phyloP scores from a whole-genome alignment of 345 rosid species.

The Gynandropsis gynandra region DNA sequence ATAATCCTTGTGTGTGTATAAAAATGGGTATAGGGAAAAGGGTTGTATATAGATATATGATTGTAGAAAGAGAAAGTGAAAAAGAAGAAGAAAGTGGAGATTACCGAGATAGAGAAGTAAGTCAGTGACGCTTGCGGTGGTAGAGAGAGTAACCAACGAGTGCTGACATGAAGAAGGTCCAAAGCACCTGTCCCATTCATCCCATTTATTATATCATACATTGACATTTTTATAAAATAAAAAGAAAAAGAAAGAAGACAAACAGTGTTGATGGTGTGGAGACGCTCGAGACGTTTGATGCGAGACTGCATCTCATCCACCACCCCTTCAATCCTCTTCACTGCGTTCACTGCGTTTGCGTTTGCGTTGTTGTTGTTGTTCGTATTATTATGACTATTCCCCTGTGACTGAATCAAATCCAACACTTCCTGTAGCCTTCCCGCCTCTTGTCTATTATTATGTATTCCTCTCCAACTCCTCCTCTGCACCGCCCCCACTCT shows the following conservation, averaged over 20 bases:
- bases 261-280: constrained; percentile 96
- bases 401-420: constrained; percentile 86
- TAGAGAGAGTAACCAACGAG: constrained; percentile 92
- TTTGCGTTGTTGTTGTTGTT: constrained; percentile 66
- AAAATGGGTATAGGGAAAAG: too few species aligned
- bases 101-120: too few species aligned
- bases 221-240: neutral
- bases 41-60: too few species aligned
- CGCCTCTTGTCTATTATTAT: constrained; percentile 69
- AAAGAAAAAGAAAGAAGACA: neutral
- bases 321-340: constrained; percentile 63
- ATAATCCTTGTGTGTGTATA: too few species aligned
- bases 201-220: neutral
- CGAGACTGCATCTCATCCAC: constrained; percentile 88
- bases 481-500: constrained; percentile 58
- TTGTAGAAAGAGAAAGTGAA: too few species aligned
- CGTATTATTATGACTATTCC: constrained; percentile 53
- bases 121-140: constrained; percentile 71
- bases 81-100: too few species aligned
- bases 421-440: constrained; percentile 86
- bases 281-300: constrained; percentile 79
- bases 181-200: constrained; percentile 53
- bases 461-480: constrained; percentile 74
- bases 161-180: constrained; percentile 98
- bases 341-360: too few species aligned